Evolutionary conservation across 1,284 basidiomycete genomes (phyloP), one percentile per base, ranked within the genome.

Genomic region (Naganishia sp.): DNA sequence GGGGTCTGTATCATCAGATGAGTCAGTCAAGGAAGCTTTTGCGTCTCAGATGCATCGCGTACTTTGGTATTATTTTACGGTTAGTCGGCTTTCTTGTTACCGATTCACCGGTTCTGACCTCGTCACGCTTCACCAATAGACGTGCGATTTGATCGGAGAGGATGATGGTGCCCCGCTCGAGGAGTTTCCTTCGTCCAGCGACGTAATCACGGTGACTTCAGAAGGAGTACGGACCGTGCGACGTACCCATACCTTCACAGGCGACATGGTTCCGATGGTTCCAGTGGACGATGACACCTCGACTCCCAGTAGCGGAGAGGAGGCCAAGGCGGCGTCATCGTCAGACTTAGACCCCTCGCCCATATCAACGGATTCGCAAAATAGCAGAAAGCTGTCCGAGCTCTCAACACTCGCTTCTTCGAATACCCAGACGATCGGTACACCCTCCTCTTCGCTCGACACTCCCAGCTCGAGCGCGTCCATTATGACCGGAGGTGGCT

Each of bases 31-130:
- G 78, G 92, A 96, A 74, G 90, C 92, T 0, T 87, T 99, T 47
- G 88, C 92, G 1, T 84, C 87, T 2, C 88, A 92, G 73, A 82
- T 99, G 28, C 86, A 92, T 58, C 81, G 85, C 50, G 86, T 96
- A 71, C 86, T 97, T 71, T 97, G 93, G 93, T 96, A 91, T 87
- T 98, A 95, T 80, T 88, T 92, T 75, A 89, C 91, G 41, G 87
- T 90, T 71, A 72, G 83, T 72, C n/a, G 17, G 1, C 28, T 7
- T 32, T 5, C 4, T 3, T 5, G 9, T 62, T 10, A 6, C 5
- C 13, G 25, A 46, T 13, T 21, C 11, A 18, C 32, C 7, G 28
- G 35, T 47, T 50, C 18, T 43, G 18, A 18, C 28, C 28, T 18
- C 9, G 28, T 3, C 62, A 13, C 35, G 35, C 35, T 39, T 28